Evolutionary conservation across 2,329 filamentous ascomycete genomes (phyloP), one percentile per base, ranked within the genome.

Genomic region (Pseudogymnoascus sp.): DNA sequence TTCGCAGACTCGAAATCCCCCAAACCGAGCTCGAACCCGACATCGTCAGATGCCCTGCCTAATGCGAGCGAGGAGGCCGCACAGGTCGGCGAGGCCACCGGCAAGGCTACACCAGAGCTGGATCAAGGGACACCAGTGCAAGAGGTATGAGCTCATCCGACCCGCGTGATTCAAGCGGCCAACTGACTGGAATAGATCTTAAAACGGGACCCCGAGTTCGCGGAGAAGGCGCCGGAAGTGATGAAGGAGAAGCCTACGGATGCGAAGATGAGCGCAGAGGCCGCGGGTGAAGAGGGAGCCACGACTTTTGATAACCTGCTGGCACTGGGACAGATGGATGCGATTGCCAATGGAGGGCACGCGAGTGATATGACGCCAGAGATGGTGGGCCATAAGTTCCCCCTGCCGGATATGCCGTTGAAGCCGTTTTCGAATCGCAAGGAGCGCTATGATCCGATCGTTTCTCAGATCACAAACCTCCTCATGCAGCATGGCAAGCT

Each of bases 401-500:
- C 84, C 3, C 78, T 91, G 66, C 92, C 92, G 1, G 78, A 81
- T 37, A 77, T 87, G 63, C 86, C 89, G 5, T 79, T 92, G 61
- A 83, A 88, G 8, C 81, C 83, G 63, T 78, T 66, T 46, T 81
- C 28, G 76, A 81, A 90, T 76, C 78, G 93, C 70, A 89, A 92
- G 76, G 81, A 90, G 73, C 86, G 95, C 71, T 96, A 97, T 73
- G 89, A 97, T 73, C 86, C 90, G 1, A 82, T 97, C 6, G 81
- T 97, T 59, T 81, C 89, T 68, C 95, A 97, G 78, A 82, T 97
- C 70, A 96, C 92, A 16, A 93, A 92, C 74, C 81, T 96, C 69
- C 77, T 99, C 67, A 99, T 97, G 93, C 81, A 82, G 70, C 85
- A 97, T 76, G 95, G 95, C 70, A 96, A 97, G 80, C 85, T 96